Evolutionary conservation across 495 filamentous ascomycete genomes (phyloP).

Genomic region (Neurospora terricola): DNA sequence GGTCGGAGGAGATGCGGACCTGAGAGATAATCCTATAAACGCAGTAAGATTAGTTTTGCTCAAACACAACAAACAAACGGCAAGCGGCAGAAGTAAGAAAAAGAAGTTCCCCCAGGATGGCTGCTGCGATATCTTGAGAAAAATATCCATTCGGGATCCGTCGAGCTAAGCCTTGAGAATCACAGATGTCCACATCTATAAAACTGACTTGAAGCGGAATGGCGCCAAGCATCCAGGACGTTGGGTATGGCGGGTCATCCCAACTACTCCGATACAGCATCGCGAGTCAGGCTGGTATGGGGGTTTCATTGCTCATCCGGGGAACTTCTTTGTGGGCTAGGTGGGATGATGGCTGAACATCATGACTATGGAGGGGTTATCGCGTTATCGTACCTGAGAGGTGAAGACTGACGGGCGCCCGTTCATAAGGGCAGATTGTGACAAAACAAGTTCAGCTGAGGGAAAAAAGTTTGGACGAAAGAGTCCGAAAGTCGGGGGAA

Average conservation of each 20-base stretch:
- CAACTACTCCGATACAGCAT: background rate
- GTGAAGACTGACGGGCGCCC: conserved; percentile 87
- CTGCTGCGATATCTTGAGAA: background rate
- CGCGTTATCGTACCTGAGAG: conserved; percentile 67
- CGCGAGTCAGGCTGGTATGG: background rate
- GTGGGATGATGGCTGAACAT: background rate
- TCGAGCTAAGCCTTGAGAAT: background rate
- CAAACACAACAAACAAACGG: background rate
- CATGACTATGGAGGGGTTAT: background rate
- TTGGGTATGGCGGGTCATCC: background rate
- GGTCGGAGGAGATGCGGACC: conserved; percentile 39
- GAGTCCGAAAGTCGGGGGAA: background rate
- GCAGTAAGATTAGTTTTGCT: conserved; percentile 7
- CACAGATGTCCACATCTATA: background rate
- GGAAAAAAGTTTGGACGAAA: conserved; percentile 3
- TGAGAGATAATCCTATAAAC: conserved; percentile 82
- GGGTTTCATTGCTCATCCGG: background rate
- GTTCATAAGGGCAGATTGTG: conserved; percentile 73
- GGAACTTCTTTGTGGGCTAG: background rate
- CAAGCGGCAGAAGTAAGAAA: background rate
- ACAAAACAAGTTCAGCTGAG: conserved; percentile 16
- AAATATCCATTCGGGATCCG: background rate
- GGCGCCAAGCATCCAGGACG: background rate
- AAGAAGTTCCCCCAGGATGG: background rate
- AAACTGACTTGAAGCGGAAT: background rate